Evolutionary conservation across 306 rosid genomes (phyloP).

Genomic region (Lupinus albus): DNA sequence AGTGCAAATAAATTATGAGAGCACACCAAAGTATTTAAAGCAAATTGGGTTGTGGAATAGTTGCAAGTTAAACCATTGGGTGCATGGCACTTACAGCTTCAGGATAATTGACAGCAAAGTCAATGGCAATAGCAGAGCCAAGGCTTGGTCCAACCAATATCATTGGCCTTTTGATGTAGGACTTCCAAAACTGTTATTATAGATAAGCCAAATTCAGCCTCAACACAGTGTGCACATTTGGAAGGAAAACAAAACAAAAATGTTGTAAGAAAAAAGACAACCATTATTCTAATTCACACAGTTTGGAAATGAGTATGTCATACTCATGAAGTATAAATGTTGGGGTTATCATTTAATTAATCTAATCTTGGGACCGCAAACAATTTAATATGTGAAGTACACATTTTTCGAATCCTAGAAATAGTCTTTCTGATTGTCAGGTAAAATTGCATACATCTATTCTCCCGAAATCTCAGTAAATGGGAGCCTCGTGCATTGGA

Average conservation of each 20-base stretch:
- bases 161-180: conserved; percentile 77
- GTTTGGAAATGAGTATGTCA: too few relatives aligned
- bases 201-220: conserved; percentile 34
- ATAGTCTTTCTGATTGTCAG: too few relatives aligned
- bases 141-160: conserved; percentile 95
- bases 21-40: conserved; percentile 10
- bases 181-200: conserved; percentile 78
- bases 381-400: not conserved
- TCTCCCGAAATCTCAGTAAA: too few relatives aligned
- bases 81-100: conserved; percentile 78
- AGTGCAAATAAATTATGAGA: conserved; percentile 42
- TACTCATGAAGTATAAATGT: too few relatives aligned
- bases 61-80: conserved; percentile 39
- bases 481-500: too few relatives aligned
- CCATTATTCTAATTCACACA: not conserved
- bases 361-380: not conserved
- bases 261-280: conserved; percentile 18
- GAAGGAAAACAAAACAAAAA: conserved; percentile 29
- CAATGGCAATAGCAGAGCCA: conserved; percentile 96
- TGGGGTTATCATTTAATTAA: too few relatives aligned
- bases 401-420: too few relatives aligned
- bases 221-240: conserved; percentile 34
- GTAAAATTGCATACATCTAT: too few relatives aligned
- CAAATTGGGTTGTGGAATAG: conserved; percentile 15
- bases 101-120: conserved; percentile 81